Conservation (phyloP, 306 rosid species). For the Quercus aquifolioides region DNA sequence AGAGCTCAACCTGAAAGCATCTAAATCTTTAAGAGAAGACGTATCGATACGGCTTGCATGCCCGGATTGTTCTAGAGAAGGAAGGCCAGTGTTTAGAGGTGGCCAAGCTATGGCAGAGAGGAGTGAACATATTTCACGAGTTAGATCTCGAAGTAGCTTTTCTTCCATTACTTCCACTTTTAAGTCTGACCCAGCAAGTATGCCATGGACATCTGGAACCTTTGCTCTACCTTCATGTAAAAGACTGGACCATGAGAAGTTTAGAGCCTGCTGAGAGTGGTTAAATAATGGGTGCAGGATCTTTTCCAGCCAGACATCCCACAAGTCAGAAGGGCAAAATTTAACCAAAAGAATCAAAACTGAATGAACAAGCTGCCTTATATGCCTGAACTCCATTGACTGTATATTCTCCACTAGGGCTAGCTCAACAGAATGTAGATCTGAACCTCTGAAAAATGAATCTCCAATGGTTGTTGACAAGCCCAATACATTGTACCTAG, state of each 20-base stretch:
- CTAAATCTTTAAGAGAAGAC: conserved; percentile 73
- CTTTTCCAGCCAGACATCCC: conserved; percentile 92
- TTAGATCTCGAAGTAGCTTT: conserved; percentile 79
- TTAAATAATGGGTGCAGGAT: conserved; percentile 74
- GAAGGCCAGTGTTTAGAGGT: conserved; percentile 67
- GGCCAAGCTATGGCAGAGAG: conserved; percentile 74
- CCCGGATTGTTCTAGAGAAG: conserved; percentile 88
- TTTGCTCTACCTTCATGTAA: conserved; percentile 85
- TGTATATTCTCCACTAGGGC: conserved; percentile 89
- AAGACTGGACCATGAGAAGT: conserved; percentile 83
- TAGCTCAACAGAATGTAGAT: conserved; percentile 60
- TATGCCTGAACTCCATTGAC: conserved; percentile 97
- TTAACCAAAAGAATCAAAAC: conserved; percentile 76
- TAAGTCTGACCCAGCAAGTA: conserved; percentile 75
- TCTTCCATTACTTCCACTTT: conserved; percentile 96
- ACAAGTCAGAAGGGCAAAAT: conserved; percentile 71
- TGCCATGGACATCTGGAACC: conserved; percentile 76
- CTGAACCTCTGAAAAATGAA: conserved; percentile 67
- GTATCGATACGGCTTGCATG: conserved; percentile 59
- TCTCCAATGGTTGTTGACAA: conserved; percentile 83
- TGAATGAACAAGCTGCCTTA: conserved; percentile 86
- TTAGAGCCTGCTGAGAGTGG: conserved; percentile 69
- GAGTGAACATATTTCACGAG: conserved; percentile 79
- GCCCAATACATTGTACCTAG: conserved; percentile 88
- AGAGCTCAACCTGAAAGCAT: conserved; percentile 59